phyloP scores from a whole-genome alignment of 2,329 filamentous ascomycete genomes.

The Trichophyton equinum region DNA sequence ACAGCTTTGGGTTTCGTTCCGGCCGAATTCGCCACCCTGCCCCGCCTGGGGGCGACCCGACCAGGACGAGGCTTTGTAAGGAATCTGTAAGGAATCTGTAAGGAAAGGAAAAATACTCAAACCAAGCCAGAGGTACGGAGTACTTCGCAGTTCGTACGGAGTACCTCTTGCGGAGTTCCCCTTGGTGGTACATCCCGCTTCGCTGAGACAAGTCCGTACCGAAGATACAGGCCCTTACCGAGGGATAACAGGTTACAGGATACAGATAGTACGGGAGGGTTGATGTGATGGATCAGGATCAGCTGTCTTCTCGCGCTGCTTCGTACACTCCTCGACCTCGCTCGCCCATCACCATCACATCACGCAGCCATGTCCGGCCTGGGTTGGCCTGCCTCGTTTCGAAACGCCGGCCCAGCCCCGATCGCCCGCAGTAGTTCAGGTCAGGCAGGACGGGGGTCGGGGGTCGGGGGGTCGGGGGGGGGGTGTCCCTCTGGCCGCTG shows the following conservation, averaged over 20 bases:
- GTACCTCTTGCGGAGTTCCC: neutral
- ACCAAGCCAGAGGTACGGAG: no score
- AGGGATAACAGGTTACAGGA: neutral
- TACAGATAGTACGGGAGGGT: neutral
- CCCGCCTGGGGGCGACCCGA: neutral
- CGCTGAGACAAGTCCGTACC: neutral
- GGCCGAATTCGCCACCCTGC: neutral
- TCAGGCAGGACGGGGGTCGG: no score
- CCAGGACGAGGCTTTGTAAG: neutral
- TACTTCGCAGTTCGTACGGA: no score
- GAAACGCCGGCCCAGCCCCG: conserved; percentile 1
- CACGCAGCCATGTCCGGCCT: neutral
- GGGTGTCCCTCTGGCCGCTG: no score
- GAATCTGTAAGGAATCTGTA: neutral
- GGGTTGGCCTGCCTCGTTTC: neutral
- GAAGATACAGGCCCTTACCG: neutral
- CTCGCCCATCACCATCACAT: neutral
- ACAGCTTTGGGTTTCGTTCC: neutral
- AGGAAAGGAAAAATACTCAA: no score
- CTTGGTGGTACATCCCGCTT: neutral
- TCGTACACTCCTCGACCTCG: neutral
- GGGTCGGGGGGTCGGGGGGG: no score
- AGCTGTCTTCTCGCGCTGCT: no score
- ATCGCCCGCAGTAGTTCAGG: neutral
- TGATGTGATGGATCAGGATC: neutral